Conservation (phyloP, 169 alveolate genomes). For the Sarcocystis neurona region DNA sequence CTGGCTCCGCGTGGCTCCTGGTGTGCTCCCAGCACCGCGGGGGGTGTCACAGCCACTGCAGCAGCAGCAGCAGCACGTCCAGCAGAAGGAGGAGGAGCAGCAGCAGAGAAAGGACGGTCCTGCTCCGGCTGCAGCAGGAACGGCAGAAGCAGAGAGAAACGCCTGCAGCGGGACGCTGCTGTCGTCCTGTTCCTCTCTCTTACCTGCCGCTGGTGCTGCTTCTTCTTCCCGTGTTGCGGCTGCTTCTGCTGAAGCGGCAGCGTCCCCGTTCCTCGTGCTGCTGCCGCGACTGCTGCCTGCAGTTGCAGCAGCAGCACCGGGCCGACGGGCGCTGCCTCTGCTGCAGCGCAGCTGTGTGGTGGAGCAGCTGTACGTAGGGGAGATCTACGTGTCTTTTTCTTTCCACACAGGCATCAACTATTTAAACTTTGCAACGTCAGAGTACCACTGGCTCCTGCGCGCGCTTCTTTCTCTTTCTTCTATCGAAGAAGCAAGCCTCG, state of each 20-base stretch:
- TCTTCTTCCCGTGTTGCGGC: no score
- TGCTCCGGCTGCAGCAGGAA: not conserved
- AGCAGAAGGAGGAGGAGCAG: not conserved
- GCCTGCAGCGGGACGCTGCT: not conserved
- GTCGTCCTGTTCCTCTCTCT: not conserved
- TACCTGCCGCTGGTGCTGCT: no score
- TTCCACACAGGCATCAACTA: conserved; percentile 29
- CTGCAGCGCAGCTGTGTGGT: conserved; percentile 25
- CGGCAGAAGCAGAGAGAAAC: not conserved
- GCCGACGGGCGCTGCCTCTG: no score
- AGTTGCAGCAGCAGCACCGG: not conserved
- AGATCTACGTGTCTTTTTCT: conserved; percentile 3
- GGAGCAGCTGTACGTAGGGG: not conserved
- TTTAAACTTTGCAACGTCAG: not conserved
- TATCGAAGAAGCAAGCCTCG: conserved; percentile 19
- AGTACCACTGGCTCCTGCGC: conserved; percentile 8
- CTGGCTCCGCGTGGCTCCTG: no score
- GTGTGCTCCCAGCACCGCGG: no score
- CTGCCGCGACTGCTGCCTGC: conserved; percentile 32
- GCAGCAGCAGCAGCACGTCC: no score
- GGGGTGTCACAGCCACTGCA: no score
- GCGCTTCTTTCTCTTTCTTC: conserved; percentile 28
- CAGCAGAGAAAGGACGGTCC: not conserved
- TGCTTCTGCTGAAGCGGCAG: no score
- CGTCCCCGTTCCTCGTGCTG: not conserved